Percentiles rank a stretch among this genome's conserved stretches.
phyloP scores from a whole-genome alignment of 768 basidiomycete genomes.

The Suillus weaverae region DNA sequence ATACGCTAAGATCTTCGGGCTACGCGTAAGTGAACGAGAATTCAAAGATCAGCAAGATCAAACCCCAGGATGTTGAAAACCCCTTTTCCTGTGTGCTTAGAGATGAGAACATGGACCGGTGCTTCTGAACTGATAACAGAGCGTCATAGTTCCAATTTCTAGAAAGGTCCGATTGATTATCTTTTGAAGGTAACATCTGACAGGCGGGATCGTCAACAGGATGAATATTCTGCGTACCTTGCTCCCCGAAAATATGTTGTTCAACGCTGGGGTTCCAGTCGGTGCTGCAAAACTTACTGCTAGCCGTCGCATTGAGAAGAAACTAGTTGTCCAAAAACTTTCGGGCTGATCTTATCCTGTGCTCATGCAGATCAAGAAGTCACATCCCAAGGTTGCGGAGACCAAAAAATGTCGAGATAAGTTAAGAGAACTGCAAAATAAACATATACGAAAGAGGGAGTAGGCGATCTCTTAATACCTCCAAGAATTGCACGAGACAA shows the following conservation, averaged over 20 bases:
- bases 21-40: neutral
- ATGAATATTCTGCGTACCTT: neutral
- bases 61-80: neutral
- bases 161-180: neutral
- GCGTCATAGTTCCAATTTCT: neutral
- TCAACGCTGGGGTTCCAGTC: neutral
- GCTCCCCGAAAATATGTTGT: neutral
- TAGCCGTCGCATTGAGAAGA: neutral
- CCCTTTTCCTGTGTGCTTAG: neutral
- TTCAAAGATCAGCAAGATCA: neutral
- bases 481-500: slow-evolving; percentile 9
- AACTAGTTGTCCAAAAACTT: neutral
- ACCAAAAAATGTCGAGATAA: slow-evolving; percentile 11
- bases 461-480: slow-evolving; percentile 13
- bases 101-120: neutral
- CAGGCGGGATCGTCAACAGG: neutral
- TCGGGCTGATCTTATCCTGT: neutral
- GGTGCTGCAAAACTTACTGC: neutral
- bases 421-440: slow-evolving; percentile 15
- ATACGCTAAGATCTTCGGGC: neutral
- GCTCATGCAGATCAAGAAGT: slow-evolving; percentile 8
- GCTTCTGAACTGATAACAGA: slow-evolving; percentile 2
- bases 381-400: slow-evolving; percentile 5
- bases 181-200: neutral
- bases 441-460: slow-evolving; percentile 21